Conservation (phyloP, 2,329 filamentous ascomycete genomes). For the Fusarium nanum region DNA sequence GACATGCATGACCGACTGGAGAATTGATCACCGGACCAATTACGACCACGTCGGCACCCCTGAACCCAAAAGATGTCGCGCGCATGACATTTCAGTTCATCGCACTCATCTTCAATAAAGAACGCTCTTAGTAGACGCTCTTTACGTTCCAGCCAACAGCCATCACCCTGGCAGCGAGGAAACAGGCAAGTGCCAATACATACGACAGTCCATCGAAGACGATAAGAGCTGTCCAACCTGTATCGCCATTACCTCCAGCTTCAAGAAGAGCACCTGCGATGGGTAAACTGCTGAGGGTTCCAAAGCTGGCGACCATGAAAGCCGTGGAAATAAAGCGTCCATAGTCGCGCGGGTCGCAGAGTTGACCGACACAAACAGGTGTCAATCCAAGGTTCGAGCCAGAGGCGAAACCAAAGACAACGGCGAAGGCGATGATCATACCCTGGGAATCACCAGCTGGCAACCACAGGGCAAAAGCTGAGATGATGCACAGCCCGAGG, state of each 20-base stretch:
- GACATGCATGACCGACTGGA: slow-evolving; percentile 14
- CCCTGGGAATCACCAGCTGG: slow-evolving; percentile 65
- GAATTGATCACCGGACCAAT: slow-evolving; percentile 24
- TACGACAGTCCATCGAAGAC: slow-evolving; percentile 52
- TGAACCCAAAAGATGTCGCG: background rate
- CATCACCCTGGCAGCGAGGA: slow-evolving; percentile 33
- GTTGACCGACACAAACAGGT: slow-evolving; percentile 83
- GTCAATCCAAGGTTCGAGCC: slow-evolving; percentile 82
- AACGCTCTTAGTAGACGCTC: slow-evolving; percentile 24
- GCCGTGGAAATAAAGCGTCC: slow-evolving; percentile 81
- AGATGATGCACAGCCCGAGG: slow-evolving; percentile 65
- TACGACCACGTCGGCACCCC: background rate
- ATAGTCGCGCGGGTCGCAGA: slow-evolving; percentile 81
- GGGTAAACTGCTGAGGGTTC: slow-evolving; percentile 63
- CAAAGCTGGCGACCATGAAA: slow-evolving; percentile 82
- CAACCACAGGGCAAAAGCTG: slow-evolving; percentile 77
- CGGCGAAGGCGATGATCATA: slow-evolving; percentile 73
- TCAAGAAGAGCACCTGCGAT: slow-evolving; percentile 56
- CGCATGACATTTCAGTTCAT: slow-evolving; percentile 28
- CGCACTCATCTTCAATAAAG: background rate
- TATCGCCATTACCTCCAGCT: slow-evolving; percentile 40
- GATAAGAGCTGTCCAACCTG: slow-evolving; percentile 54
- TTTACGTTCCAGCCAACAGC: slow-evolving; percentile 38
- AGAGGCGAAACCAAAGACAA: slow-evolving; percentile 82
- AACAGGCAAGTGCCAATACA: slow-evolving; percentile 35